Base-by-base conservation (phyloP, 2,329 filamentous ascomycete genomes). In the Pseudogymnoascus sp. region DNA sequence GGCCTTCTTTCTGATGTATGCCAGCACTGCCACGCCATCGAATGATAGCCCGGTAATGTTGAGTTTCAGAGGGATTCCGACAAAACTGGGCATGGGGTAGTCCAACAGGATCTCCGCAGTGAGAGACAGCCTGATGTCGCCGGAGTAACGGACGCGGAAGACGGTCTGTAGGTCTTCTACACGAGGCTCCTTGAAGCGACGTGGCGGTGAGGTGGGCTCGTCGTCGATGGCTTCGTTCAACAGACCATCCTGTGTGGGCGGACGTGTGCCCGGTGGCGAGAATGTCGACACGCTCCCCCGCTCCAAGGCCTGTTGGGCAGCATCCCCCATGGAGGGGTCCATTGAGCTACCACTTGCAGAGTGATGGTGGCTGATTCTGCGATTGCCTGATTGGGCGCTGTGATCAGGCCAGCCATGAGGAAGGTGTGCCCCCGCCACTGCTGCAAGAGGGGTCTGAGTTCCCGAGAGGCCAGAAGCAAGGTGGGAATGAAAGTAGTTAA, bases 81-180 rank as follows among this genome's bases (percentile, higher is more conserved):
- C 93, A 72, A 99, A 99, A 78, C 91, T 96, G 42, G 93, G 93
- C 91, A 97, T 97, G 0, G 95, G 95, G 74, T 99, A 99, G 76
- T 99, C 95, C 35, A 99, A 86, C 33, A 97, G 80, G 44, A 99
- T 96, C 76, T 97, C 93, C 0, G 95, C 93, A 24, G 95, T 97
- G 60, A 99, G 81, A 65, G 92, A 91, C 64, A 99, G 83, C 68
- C 87, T 87, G 64, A 99, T 83, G 72, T 97, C 89, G 33, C 95
- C 95, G 2, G 88, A 85, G 75, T 99, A 99, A 63, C 86, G 87
- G 65, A 96, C 93, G 68, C 93, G 88, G 71, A 96, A 93, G 5
- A 97, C 89, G 59, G 96, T 89, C 74, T 99, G 95, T 62, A 97
- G 82, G 72, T 99, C 95, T 67, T 96, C 91, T 2, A 90, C 83